Evolutionary conservation across 768 basidiomycete species (phyloP), one percentile per base, ranked within the genome.

Genomic region (Tricholoma terreum): DNA sequence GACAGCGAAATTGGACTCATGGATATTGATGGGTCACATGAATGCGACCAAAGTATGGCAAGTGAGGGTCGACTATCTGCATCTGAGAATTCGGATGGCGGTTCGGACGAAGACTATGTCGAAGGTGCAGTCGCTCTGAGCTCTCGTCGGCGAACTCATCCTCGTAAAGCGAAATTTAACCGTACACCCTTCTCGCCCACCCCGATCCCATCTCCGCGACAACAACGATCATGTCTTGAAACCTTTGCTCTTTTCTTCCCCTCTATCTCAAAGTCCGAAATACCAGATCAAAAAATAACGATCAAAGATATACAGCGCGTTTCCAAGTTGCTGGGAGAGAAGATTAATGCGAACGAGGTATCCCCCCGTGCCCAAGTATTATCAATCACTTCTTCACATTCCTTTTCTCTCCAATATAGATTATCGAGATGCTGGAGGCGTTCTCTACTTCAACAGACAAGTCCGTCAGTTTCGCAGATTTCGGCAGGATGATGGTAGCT

Each of bases 201-300:
- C 42, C 33, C 59, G 40, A 69, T 69, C 42, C 69, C 86, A 51
- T 85, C 80, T 9, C 64, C 73, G 9, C 75, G 80, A 8, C 87
- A 91, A 67, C 75, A 73, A 48, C 70, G 78, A 50, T 75, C 76
- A 15, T 84, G 83, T 56, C 75, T 84, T 15, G 75, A 77, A 33
- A 77, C 88, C 11, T 94, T 87, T 64, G 73, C 83, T 4, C 73
- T 92, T 43, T 92, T 94, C 74, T 92, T 94, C 68, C 85, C 87
- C 30, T 75, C 77, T 14, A 70, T 79, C 11, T 57, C 75, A 0
- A 69, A 76, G n/a, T 62, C 70, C 1, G 80, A 81, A 10, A 67
- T 90, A 4, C 69, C 76, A 11, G 63, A 66, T 19, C 81, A 85
- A 63, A 79, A 75, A 55, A 82, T 93, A 45, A 82, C 76, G 74